Percentiles rank a stretch among this genome's conserved stretches.
These are phyloP conservation scores for Pouteria glomerata DNA, from an alignment of 148 eudicot species.

Conservation along the genomic window DNA sequence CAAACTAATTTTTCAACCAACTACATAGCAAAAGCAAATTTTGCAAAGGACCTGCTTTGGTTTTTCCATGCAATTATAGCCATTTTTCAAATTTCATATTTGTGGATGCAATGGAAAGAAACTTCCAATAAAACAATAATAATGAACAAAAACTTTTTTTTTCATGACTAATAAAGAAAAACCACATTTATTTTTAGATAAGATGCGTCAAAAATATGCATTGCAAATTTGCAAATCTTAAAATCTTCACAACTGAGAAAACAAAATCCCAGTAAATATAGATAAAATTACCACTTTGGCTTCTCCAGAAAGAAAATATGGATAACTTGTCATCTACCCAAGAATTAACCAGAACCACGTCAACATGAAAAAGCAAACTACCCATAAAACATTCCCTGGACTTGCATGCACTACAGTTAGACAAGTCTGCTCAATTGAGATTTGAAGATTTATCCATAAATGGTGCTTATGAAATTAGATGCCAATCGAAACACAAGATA, in stretches of 20 bases:
- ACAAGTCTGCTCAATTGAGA: no score
- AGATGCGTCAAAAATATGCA: no score
- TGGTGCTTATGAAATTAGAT: not conserved
- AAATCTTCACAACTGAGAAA: not conserved
- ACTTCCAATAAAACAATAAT: not conserved
- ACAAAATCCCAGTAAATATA: not conserved
- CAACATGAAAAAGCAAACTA: not conserved
- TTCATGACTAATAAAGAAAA: no score
- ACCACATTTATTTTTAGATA: no score
- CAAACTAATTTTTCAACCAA: slow-evolving; percentile 2
- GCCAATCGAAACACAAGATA: not conserved
- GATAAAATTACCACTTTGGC: not conserved
- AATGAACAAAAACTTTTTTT: not conserved
- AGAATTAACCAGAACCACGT: not conserved
- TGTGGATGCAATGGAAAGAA: not conserved
- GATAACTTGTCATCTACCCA: not conserved
- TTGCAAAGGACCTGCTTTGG: not conserved
- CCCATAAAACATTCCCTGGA: not conserved
- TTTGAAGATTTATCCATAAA: no score
- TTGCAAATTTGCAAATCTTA: no score
- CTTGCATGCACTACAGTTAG: no score
- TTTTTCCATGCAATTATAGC: not conserved
- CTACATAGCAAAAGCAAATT: not conserved
- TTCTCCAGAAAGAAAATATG: not conserved
- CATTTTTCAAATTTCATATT: no score